These are phyloP conservation scores for Trichocomaceae sp. DNA, from an alignment of 2,329 filamentous ascomycete species.

Conservation along the genomic window DNA sequence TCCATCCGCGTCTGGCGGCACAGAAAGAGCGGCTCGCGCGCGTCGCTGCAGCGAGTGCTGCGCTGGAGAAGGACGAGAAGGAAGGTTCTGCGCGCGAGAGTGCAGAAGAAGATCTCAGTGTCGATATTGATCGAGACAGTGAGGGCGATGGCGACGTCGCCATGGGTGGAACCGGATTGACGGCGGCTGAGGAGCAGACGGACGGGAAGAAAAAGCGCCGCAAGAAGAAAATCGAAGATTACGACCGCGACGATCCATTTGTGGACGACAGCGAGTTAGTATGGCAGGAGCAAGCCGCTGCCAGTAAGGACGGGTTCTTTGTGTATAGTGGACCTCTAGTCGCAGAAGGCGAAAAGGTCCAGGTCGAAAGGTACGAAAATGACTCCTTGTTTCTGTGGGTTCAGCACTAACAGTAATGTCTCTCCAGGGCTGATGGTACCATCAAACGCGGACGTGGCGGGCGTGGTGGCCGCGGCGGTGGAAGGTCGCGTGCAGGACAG, in stretches of 20 bases:
- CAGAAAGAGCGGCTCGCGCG: slow-evolving; percentile 80
- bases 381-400: slow-evolving; percentile 12
- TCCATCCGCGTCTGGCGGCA: slow-evolving; percentile 85
- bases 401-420: slow-evolving; percentile 23
- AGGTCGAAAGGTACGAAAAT: slow-evolving; percentile 53
- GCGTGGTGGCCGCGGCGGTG: slow-evolving; percentile 45
- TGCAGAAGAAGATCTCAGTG: slow-evolving; percentile 68
- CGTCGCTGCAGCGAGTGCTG: slow-evolving; percentile 81
- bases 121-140: slow-evolving; percentile 72
- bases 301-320: slow-evolving; percentile 94
- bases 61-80: slow-evolving; percentile 65
- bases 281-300: slow-evolving; percentile 92
- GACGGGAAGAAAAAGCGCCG: slow-evolving; percentile 66
- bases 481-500: slow-evolving; percentile 51
- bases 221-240: slow-evolving; percentile 63
- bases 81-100: slow-evolving; percentile 68
- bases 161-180: slow-evolving; percentile 38
- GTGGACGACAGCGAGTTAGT: slow-evolving; percentile 88
- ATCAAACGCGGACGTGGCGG: slow-evolving; percentile 57
- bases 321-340: slow-evolving; percentile 92
- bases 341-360: slow-evolving; percentile 72
- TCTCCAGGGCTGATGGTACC: slow-evolving; percentile 61
- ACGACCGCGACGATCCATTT: slow-evolving; percentile 62
- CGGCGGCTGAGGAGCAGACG: slow-evolving; percentile 52
- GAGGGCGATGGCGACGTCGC: slow-evolving; percentile 45